phyloP scores from a whole-genome alignment of 148 eudicot genomes.

The Hydrangea macrophylla region DNA sequence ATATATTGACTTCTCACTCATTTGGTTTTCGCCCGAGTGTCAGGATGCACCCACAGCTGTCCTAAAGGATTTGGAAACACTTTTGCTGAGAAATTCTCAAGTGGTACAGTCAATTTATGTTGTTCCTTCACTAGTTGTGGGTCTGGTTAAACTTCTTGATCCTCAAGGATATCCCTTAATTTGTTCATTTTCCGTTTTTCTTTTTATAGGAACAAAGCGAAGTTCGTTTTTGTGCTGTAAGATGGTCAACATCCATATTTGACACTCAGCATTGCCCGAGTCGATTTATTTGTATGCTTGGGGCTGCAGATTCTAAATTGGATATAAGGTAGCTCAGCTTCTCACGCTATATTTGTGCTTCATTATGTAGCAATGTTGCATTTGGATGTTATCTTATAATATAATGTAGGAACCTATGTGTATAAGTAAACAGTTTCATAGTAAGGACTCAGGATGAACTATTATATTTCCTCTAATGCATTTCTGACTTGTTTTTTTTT shows the following conservation, averaged over 20 bases:
- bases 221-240: constrained; percentile 95
- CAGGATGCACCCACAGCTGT: constrained; percentile 70
- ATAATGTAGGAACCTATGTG: too few species aligned
- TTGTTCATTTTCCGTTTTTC: constrained; percentile 11
- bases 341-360: neutral
- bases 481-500: constrained; percentile 9
- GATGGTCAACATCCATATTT: constrained; percentile 94
- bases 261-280: constrained; percentile 86
- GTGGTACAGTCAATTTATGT: constrained; percentile 42
- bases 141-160: constrained; percentile 7
- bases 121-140: neutral
- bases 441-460: neutral
- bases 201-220: constrained; percentile 72
- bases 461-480: neutral
- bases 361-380: neutral
- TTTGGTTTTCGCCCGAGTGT: constrained; percentile 19
- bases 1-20: constrained; percentile 10
- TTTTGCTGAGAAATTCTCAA: constrained; percentile 78
- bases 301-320: constrained; percentile 82
- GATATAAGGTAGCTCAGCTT: constrained; percentile 68
- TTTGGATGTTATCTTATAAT: neutral
- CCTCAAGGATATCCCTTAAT: constrained; percentile 10
- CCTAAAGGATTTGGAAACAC: constrained; percentile 70
- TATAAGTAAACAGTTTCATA: too few species aligned
- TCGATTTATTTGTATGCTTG: constrained; percentile 92